phyloP scores from a whole-genome alignment of 1,284 basidiomycete genomes.

The Hemileia vastatrix region DNA sequence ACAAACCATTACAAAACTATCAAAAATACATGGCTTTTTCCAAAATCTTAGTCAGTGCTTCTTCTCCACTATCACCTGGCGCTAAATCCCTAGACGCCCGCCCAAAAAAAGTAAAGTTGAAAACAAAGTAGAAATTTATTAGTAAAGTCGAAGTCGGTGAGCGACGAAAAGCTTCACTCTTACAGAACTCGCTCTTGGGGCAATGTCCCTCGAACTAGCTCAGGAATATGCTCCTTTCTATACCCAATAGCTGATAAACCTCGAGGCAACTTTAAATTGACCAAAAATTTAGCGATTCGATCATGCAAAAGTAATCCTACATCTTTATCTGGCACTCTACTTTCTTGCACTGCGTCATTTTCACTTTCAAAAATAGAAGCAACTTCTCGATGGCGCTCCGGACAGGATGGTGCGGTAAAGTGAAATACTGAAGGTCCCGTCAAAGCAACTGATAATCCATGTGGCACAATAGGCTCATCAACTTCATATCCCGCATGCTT shows the following conservation, averaged over 20 bases:
- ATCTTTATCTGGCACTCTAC: conserved; percentile 66
- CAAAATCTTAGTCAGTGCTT: not conserved
- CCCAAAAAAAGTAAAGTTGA: not conserved
- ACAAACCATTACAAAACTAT: too few species aligned
- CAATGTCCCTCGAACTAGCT: conserved; percentile 72
- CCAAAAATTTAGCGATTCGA: conserved; percentile 81
- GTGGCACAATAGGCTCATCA: conserved; percentile 76
- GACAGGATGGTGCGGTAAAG: conserved; percentile 83
- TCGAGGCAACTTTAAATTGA: conserved; percentile 72
- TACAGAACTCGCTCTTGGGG: conserved; percentile 70
- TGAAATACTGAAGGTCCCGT: conserved; percentile 84
- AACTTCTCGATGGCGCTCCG: conserved; percentile 78
- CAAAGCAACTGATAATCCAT: conserved; percentile 57
- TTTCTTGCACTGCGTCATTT: conserved; percentile 52
- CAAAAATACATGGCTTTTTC: not conserved
- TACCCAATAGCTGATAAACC: conserved; percentile 82
- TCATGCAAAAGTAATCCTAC: conserved; percentile 75
- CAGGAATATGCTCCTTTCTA: conserved; percentile 42
- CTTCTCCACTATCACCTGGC: not conserved
- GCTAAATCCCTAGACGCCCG: not conserved
- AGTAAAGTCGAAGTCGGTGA: not conserved
- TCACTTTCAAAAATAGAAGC: conserved; percentile 70
- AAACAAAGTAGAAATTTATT: not conserved
- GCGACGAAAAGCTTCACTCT: too few species aligned
- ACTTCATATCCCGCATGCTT: conserved; percentile 57